Conservation (phyloP, 2,329 filamentous ascomycete species). For the Arthrobotrys iridis region DNA sequence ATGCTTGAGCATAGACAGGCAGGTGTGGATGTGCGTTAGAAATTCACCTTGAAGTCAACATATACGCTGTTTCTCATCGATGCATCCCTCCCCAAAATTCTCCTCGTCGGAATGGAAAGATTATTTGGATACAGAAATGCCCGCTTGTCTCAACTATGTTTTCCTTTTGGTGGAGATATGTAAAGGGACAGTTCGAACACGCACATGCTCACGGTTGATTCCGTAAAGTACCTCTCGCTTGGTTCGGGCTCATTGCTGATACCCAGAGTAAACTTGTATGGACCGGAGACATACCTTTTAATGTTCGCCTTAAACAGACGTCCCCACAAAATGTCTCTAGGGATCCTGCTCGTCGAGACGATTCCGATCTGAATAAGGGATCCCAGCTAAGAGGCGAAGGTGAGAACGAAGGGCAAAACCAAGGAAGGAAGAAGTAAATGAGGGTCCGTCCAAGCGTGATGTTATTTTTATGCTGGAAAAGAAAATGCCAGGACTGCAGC, state of each 20-base stretch:
- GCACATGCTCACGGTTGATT: not conserved
- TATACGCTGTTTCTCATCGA: not conserved
- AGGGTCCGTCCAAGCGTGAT: not conserved
- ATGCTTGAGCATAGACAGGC: not conserved
- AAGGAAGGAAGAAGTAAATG: not conserved
- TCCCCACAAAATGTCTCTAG: conserved; percentile 38
- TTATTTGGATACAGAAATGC: conserved; percentile 37
- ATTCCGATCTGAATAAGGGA: conserved; percentile 12
- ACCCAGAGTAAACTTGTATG: conserved; percentile 23
- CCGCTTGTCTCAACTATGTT: conserved; percentile 40
- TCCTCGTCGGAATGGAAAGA: conserved; percentile 43
- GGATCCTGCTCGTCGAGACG: conserved; percentile 27
- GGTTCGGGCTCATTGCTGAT: conserved; percentile 9
- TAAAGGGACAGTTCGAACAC: conserved; percentile 13
- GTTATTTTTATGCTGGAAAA: conserved; percentile 23
- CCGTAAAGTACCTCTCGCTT: conserved; percentile 4
- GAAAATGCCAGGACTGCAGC: conserved; percentile 15
- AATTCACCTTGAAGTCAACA: conserved; percentile 1
- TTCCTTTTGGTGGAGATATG: conserved; percentile 29
- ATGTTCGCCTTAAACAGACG: conserved; percentile 28
- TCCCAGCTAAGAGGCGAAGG: conserved; percentile 5
- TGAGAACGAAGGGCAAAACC: not conserved
- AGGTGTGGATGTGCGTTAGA: conserved; percentile 5
- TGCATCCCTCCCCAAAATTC: conserved; percentile 24
- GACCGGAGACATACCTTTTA: conserved; percentile 27